Conservation (phyloP, 768 basidiomycete genomes). For the Tulasnella sp. region DNA sequence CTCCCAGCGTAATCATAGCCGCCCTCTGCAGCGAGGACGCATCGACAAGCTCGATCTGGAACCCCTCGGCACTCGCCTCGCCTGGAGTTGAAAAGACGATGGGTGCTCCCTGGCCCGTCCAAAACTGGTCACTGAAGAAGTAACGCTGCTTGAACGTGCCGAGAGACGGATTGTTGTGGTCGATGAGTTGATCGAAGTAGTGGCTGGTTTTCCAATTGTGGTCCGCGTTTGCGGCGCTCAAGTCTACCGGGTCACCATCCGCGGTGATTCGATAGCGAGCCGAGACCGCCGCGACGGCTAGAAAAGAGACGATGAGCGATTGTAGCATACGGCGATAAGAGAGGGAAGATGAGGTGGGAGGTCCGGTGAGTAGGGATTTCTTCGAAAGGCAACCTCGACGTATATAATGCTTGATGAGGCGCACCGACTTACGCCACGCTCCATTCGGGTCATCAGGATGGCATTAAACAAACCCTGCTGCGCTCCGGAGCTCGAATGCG, state of each 20-base stretch:
- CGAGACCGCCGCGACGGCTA: background rate
- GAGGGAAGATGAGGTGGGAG: background rate
- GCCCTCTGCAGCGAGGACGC: background rate
- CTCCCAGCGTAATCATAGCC: background rate
- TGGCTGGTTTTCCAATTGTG: background rate
- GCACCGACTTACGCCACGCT: too few species aligned
- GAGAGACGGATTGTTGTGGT: slow-evolving; percentile 9
- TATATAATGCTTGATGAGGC: too few species aligned
- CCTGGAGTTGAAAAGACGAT: slow-evolving; percentile 7
- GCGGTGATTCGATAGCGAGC: background rate
- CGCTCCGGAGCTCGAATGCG: too few species aligned
- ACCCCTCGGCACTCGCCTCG: background rate
- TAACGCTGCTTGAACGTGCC: slow-evolving; percentile 17
- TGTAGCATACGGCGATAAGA: too few species aligned
- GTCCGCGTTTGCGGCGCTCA: background rate
- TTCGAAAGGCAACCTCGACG: too few species aligned
- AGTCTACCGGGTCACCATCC: background rate
- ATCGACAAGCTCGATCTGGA: background rate
- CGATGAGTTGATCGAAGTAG: slow-evolving; percentile 15
- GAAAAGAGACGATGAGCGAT: too few species aligned
- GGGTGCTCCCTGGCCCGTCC: background rate
- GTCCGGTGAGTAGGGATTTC: too few species aligned
- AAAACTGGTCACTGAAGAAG: background rate
- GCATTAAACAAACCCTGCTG: too few species aligned
- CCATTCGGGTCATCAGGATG: too few species aligned